Conservation (phyloP, 176 grass and related monocot species). For the Juncus effusus region DNA sequence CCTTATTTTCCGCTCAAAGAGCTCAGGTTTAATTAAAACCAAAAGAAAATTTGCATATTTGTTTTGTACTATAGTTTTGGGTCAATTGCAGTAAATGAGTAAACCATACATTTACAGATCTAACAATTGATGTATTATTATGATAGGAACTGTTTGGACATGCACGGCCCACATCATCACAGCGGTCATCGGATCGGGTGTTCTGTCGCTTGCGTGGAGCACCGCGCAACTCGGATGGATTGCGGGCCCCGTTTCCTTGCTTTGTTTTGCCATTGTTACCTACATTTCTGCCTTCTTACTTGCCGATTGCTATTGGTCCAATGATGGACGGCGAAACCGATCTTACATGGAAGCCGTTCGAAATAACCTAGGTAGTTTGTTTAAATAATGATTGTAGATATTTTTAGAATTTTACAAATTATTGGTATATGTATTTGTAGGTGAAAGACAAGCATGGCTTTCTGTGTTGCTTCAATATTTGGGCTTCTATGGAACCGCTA, state of each 20-base stretch:
- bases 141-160: slow-evolving; percentile 38
- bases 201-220: slow-evolving; percentile 44
- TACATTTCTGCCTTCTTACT: slow-evolving; percentile 40
- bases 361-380: slow-evolving; percentile 28
- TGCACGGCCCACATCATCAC: slow-evolving; percentile 49
- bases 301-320: slow-evolving; percentile 44
- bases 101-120: background rate
- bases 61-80: too few relatives aligned
- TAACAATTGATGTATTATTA: background rate
- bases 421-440: slow-evolving; percentile 31
- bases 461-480: slow-evolving; percentile 46
- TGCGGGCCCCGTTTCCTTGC: slow-evolving; percentile 37
- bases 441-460: slow-evolving; percentile 38
- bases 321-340: slow-evolving; percentile 37
- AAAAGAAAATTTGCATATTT: background rate
- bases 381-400: background rate
- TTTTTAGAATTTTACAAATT: slow-evolving; percentile 14
- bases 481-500: slow-evolving; percentile 29
- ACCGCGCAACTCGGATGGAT: slow-evolving; percentile 49
- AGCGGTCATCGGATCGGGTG: slow-evolving; percentile 47
- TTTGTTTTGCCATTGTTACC: slow-evolving; percentile 45
- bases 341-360: slow-evolving; percentile 51
- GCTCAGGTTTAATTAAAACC: background rate
- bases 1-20: background rate
- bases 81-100: background rate